Conservation (phyloP, 1,284 basidiomycete genomes). For the Vanrija sp. region DNA sequence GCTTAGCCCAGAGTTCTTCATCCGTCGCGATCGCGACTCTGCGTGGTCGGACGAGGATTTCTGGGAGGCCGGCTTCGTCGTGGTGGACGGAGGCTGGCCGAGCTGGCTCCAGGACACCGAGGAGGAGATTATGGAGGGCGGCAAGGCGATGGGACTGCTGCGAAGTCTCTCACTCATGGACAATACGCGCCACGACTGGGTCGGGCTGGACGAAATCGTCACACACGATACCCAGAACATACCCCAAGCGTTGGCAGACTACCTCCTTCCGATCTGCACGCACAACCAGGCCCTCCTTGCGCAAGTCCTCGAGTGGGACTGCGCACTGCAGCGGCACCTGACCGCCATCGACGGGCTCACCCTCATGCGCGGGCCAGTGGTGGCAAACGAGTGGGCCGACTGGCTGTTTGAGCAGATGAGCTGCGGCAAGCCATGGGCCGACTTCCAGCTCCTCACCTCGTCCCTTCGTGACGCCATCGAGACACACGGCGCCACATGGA, state of each 20-base stretch:
- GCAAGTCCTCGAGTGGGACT: slow-evolving; percentile 63
- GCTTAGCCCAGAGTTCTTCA: slow-evolving; percentile 70
- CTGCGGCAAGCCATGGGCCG: slow-evolving; percentile 61
- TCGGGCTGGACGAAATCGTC: slow-evolving; percentile 6
- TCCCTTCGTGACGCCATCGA: slow-evolving; percentile 66
- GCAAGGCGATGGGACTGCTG: slow-evolving; percentile 73
- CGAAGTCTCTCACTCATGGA: slow-evolving; percentile 48
- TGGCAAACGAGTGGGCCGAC: slow-evolving; percentile 62
- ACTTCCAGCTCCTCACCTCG: slow-evolving; percentile 78
- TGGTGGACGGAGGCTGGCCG: slow-evolving; percentile 52
- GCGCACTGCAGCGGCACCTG: slow-evolving; percentile 66
- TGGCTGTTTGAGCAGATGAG: slow-evolving; percentile 66
- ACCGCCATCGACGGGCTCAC: slow-evolving; percentile 66
- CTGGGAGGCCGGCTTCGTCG: slow-evolving; percentile 68
- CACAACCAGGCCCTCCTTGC: slow-evolving; percentile 58
- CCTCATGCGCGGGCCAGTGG: slow-evolving; percentile 68
- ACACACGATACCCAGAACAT: slow-evolving; percentile 40
- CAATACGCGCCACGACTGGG: slow-evolving; percentile 31
- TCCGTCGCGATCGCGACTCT: slow-evolving; percentile 63
- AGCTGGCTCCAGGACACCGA: slow-evolving; percentile 45
- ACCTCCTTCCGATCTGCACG: slow-evolving; percentile 60
- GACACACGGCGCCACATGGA: slow-evolving; percentile 55
- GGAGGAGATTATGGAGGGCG: slow-evolving; percentile 61
- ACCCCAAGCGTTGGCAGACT: slow-evolving; percentile 49
- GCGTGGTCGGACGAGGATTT: slow-evolving; percentile 67